Evolutionary conservation across 495 filamentous ascomycete genomes (phyloP), one percentile per base, ranked within the genome.

Genomic region (Paragyromitra xinjiangensis): DNA sequence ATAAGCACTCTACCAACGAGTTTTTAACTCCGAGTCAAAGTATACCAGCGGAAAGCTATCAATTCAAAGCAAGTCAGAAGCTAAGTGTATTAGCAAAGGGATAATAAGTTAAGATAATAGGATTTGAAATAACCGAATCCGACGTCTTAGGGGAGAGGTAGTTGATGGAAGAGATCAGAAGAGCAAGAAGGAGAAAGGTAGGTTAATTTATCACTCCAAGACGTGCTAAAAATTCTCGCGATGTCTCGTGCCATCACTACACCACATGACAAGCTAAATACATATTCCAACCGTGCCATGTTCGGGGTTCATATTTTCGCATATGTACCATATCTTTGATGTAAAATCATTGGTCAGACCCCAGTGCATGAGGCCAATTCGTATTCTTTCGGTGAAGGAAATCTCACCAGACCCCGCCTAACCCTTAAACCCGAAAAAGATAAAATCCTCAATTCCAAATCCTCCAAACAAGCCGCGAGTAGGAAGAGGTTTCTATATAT

Each of bases 201-300:
- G 7, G 8, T 26, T 9, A 59, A 69, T 69, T 45, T 37, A 24
- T 16, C 0, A 4, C 6, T 26, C 40, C 42, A 22, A 59, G 59
- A 53, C 67, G 53, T 69, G 67, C 67, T 69, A 40, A 34, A 45
- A 48, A 16, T 69, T 45, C 67, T n/a, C n/a, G n/a, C n/a, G n/a
- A n/a, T 34, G 53, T 59, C 19, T 44, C 61, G 22, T 26, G 19
- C 61, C 8, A 64, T 24, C 26, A 39, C 29, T 14, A 0, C 24
- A 39, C 29, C 56, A 61, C 56, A 61, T 61, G 56, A 61, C 29
- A 37, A 19, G 7, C 29, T 12, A 19, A 37, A 34, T 0, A 12
- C 56, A 22, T 61, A 37, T 19, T 2, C 19, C 50, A 3, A 7
- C 19, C 14, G 6, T 7, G 6, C 19, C 50, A 61, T 6, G 12